These are phyloP conservation scores for Salix caprea DNA, from an alignment of 345 rosid genomes.

Conservation along the genomic window DNA sequence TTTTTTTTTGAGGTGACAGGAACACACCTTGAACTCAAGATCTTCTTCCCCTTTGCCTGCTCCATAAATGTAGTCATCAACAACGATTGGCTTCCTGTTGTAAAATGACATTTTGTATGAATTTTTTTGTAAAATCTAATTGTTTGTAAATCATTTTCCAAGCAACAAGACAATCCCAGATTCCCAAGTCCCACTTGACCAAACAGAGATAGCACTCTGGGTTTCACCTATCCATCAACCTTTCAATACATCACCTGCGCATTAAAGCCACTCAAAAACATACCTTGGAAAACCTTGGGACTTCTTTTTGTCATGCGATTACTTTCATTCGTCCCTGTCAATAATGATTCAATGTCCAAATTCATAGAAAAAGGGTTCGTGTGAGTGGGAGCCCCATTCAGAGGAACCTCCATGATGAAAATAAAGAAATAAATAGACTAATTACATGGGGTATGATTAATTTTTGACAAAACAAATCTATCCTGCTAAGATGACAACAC, in stretches of 20 bases:
- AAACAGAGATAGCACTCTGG: neutral
- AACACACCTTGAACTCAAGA: neutral
- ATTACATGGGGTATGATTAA: neutral
- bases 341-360: neutral
- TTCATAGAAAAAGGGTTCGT: neutral
- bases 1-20: neutral
- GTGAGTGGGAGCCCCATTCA: neutral
- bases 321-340: neutral
- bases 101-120: neutral
- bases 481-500: neutral
- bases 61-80: neutral
- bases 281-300: neutral
- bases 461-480: neutral
- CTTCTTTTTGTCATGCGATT: neutral
- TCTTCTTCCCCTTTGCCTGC: neutral
- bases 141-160: neutral
- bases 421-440: neutral
- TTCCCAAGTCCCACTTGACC: neutral
- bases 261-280: neutral
- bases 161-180: neutral
- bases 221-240: neutral
- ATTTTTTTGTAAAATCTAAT: neutral
- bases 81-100: too few relatives aligned
- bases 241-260: neutral
- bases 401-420: neutral